Evolutionary conservation across 106 monocot species (phyloP).

Genomic region (Posidonia australis): DNA sequence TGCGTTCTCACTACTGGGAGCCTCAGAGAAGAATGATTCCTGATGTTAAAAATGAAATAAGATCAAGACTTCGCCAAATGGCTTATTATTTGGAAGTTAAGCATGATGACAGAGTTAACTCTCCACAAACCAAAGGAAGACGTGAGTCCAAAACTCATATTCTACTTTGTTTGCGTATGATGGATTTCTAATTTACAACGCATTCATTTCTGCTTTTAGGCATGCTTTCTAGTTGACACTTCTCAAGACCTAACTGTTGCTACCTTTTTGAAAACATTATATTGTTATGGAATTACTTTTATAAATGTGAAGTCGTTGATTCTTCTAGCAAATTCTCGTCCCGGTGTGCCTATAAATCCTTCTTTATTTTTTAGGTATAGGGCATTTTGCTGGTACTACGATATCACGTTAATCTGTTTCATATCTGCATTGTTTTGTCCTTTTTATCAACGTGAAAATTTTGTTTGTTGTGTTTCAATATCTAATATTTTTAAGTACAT

Average conservation of each 20-base stretch:
- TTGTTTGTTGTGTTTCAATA: too few relatives aligned
- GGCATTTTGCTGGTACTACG: too few relatives aligned
- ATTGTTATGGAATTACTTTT: too few relatives aligned
- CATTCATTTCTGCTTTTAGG: neutral
- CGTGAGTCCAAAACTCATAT: conserved; percentile 24
- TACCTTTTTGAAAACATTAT: too few relatives aligned
- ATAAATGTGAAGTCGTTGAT: too few relatives aligned
- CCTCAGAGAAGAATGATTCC: conserved; percentile 49
- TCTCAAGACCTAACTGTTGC: neutral
- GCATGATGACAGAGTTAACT: conserved; percentile 11
- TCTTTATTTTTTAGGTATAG: too few relatives aligned
- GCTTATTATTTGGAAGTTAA: conserved; percentile 30
- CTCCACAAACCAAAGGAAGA: conserved; percentile 26
- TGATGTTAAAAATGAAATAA: conserved; percentile 44
- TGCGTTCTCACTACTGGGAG: conserved; percentile 65
- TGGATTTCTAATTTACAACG: neutral
- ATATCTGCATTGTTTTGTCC: too few relatives aligned
- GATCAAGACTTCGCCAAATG: conserved; percentile 35
- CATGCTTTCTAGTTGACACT: neutral
- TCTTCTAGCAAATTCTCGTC: too few relatives aligned
- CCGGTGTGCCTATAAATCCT: too few relatives aligned
- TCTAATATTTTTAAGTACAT: too few relatives aligned
- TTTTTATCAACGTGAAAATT: too few relatives aligned
- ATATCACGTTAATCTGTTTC: too few relatives aligned
- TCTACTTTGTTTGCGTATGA: neutral